Evolutionary conservation across 345 rosid genomes (phyloP).

Genomic region (Salix suchowensis): DNA sequence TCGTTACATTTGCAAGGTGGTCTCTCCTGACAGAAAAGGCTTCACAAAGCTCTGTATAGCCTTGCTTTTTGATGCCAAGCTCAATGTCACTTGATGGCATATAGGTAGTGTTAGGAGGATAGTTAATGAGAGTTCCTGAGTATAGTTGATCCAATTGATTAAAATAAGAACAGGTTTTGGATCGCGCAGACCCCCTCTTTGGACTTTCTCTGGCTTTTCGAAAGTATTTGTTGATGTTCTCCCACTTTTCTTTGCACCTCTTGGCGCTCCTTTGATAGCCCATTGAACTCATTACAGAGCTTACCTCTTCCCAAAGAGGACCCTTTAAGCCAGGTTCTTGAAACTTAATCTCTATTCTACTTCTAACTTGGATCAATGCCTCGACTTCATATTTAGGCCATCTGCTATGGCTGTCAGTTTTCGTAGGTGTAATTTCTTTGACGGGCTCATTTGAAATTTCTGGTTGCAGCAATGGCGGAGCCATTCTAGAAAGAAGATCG

Average conservation of each 20-base stretch:
- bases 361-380: constrained; percentile 35
- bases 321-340: constrained; percentile 39
- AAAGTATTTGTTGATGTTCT: constrained; percentile 46
- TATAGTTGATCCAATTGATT: constrained; percentile 38
- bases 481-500: constrained; percentile 27
- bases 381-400: constrained; percentile 46
- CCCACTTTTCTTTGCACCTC: constrained; percentile 52
- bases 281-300: constrained; percentile 33
- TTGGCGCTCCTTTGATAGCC: constrained; percentile 46
- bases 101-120: not conserved
- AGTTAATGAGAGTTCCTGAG: constrained; percentile 15
- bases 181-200: constrained; percentile 25
- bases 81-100: constrained; percentile 1
- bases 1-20: not conserved
- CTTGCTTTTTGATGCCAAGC: constrained; percentile 13
- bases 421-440: constrained; percentile 4
- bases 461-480: constrained; percentile 12
- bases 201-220: constrained; percentile 33
- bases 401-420: constrained; percentile 17
- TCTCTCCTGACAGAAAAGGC: constrained; percentile 16
- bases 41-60: constrained; percentile 28
- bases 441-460: constrained; percentile 14
- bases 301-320: constrained; percentile 42
- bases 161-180: constrained; percentile 40
- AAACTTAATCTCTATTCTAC: constrained; percentile 32